Percentiles rank a stretch among this genome's conserved stretches.
Evolutionary conservation across 1,284 basidiomycete species (phyloP).

Genomic region (Ustilago cynodontis): DNA sequence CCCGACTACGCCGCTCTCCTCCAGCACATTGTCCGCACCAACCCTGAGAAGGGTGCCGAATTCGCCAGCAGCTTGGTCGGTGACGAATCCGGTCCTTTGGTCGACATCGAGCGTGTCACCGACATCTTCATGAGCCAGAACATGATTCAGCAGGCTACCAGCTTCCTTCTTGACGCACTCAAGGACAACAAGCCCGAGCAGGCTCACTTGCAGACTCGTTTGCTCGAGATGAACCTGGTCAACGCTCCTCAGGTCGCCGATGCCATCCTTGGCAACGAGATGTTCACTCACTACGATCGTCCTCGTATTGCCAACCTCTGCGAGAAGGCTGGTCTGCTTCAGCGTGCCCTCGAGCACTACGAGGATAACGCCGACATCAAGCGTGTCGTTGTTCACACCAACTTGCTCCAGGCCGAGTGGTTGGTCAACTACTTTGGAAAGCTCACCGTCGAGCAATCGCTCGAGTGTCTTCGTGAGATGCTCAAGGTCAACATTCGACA

Average conservation of each 20-base stretch:
- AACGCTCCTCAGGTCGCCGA: slow-evolving; percentile 99
- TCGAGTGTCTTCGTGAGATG: slow-evolving; percentile 98
- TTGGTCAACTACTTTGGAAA: slow-evolving; percentile 97
- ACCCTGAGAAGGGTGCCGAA: slow-evolving; percentile 97
- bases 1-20: slow-evolving; percentile 96
- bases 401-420: slow-evolving; percentile 90
- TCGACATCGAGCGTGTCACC: slow-evolving; percentile 82
- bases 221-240: slow-evolving; percentile 97
- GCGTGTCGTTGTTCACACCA: slow-evolving; percentile 94
- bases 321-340: slow-evolving; percentile 96
- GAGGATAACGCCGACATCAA: slow-evolving; percentile 97
- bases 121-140: slow-evolving; percentile 99
- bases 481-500: slow-evolving; percentile 96
- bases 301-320: slow-evolving; percentile 97
- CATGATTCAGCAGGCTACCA: slow-evolving; percentile 99
- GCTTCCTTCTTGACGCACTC: slow-evolving; percentile 97
- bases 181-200: slow-evolving; percentile 99
- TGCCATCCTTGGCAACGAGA: slow-evolving; percentile 98
- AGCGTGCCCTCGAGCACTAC: slow-evolving; percentile 96
- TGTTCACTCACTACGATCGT: slow-evolving; percentile 97
- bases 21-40: slow-evolving; percentile 96
- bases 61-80: slow-evolving; percentile 96
- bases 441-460: slow-evolving; percentile 97
- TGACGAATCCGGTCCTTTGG: slow-evolving; percentile 90
- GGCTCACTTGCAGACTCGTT: slow-evolving; percentile 92